Conservation (phyloP, 2,329 filamentous ascomycete genomes). For the Cordyceps pruinosa region DNA sequence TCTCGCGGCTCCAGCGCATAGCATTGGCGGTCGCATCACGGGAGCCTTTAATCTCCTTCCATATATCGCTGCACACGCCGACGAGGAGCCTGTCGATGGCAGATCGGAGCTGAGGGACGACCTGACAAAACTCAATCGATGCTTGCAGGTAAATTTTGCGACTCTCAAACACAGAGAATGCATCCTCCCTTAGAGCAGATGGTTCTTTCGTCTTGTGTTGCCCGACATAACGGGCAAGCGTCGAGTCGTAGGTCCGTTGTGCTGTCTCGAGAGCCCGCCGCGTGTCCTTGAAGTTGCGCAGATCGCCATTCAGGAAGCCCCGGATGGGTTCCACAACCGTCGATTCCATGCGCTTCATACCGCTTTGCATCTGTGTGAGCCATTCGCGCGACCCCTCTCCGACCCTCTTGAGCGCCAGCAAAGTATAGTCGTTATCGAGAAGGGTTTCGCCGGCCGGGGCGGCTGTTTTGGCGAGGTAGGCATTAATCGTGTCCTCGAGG, state of each 20-base stretch:
- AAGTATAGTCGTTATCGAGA: constrained; percentile 90
- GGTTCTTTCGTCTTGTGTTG: constrained; percentile 93
- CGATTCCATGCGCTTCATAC: constrained; percentile 70
- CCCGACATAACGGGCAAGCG: constrained; percentile 71
- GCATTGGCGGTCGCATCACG: constrained; percentile 61
- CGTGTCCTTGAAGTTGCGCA: constrained; percentile 80
- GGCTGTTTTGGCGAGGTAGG: constrained; percentile 68
- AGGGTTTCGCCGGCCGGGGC: constrained; percentile 75
- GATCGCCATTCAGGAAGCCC: constrained; percentile 67
- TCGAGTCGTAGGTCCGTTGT: constrained; percentile 78
- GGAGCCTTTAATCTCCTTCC: constrained; percentile 73
- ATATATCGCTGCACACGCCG: constrained; percentile 76
- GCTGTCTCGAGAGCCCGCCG: constrained; percentile 67
- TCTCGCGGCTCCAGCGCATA: constrained; percentile 64
- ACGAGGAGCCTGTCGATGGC: constrained; percentile 83
- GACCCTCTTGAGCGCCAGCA: constrained; percentile 77
- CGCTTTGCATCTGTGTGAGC: constrained; percentile 69
- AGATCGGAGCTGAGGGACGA: constrained; percentile 77
- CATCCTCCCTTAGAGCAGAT: constrained; percentile 85
- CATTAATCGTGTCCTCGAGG: constrained; percentile 73
- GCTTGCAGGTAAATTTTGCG: constrained; percentile 85
- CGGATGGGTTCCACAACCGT: constrained; percentile 77
- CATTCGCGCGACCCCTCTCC: constrained; percentile 82
- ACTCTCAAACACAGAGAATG: constrained; percentile 90
- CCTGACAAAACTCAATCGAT: constrained; percentile 86